phyloP scores from a whole-genome alignment of 768 basidiomycete species.

The Auricularia heimuer region DNA sequence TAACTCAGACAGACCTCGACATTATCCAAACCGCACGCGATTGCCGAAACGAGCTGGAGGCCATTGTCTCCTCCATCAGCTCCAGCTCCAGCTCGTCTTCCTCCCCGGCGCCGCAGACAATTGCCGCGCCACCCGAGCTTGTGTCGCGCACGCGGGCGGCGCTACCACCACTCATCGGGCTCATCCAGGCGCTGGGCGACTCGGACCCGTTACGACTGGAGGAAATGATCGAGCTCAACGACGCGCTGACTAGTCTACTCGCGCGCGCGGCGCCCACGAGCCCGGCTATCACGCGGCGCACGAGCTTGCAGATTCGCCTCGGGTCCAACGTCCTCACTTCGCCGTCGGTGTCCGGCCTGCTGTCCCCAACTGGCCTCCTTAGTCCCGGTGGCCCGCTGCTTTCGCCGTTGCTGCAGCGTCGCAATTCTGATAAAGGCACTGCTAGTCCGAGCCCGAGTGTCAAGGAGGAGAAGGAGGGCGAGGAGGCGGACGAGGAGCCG shows the following conservation, averaged over 20 bases:
- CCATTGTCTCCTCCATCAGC: constrained; percentile 5
- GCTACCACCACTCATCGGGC: constrained; percentile 38
- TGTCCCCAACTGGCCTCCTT: not conserved
- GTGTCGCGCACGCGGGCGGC: constrained; percentile 42
- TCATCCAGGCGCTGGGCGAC: constrained; percentile 33
- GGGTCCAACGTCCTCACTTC: not conserved
- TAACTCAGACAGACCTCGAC: not conserved
- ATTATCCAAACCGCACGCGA: not conserved
- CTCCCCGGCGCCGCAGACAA: constrained; percentile 10
- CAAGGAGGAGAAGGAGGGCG: constrained; percentile 35
- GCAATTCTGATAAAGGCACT: constrained; percentile 2
- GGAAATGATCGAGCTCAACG: constrained; percentile 62
- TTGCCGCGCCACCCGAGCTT: constrained; percentile 27
- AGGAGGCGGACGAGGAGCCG: constrained; percentile 29
- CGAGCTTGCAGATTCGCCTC: constrained; percentile 1
- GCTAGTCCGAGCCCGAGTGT: constrained; percentile 3
- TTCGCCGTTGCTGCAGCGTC: constrained; percentile 1
- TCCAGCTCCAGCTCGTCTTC: constrained; percentile 1
- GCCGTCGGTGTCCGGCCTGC: not conserved
- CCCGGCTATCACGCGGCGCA: constrained; percentile 12
- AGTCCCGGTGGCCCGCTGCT: constrained; percentile 20
- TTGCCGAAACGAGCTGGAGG: constrained; percentile 11
- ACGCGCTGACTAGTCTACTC: constrained; percentile 51
- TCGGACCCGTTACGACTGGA: constrained; percentile 48
- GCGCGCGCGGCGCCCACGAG: constrained; percentile 33